Percentiles rank a stretch among this genome's conserved stretches.
These are phyloP conservation scores for Lentinus brumalis DNA, from an alignment of 768 basidiomycete species.

Conservation along the genomic window DNA sequence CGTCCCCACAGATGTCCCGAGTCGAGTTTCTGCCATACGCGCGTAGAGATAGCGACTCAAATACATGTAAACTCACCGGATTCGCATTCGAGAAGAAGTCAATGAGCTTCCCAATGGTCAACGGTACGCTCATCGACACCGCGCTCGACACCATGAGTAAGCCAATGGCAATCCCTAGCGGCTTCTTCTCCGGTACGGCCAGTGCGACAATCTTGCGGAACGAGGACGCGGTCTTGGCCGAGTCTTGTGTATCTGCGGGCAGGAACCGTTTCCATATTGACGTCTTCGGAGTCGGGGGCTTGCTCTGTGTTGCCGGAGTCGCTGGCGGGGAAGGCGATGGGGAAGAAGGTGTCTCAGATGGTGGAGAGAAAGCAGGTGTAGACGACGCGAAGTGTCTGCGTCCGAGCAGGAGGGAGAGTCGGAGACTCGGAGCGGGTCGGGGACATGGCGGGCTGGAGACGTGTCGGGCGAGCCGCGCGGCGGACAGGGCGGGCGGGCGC, in stretches of 20 bases:
- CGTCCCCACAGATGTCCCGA: neutral
- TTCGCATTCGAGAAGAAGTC: conserved; percentile 82
- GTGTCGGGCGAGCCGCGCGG: conserved; percentile 16
- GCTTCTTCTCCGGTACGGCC: conserved; percentile 80
- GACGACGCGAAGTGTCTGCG: conserved; percentile 3
- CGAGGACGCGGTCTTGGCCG: conserved; percentile 52
- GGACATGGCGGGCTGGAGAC: conserved; percentile 12
- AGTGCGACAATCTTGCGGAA: conserved; percentile 76
- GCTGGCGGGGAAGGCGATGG: neutral
- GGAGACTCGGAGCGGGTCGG: neutral
- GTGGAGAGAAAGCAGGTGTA: neutral
- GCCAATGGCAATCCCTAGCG: conserved; percentile 73
- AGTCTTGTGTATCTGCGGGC: conserved; percentile 16
- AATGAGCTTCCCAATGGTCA: conserved; percentile 92
- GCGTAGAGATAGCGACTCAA: too few species aligned
- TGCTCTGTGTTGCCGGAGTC: neutral
- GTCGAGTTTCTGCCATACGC: too few species aligned
- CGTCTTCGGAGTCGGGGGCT: neutral
- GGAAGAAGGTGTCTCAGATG: neutral
- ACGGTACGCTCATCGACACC: conserved; percentile 90
- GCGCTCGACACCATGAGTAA: conserved; percentile 84
- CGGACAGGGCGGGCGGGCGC: neutral
- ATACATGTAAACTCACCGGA: too few species aligned
- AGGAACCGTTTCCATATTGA: conserved; percentile 21
- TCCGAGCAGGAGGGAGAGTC: neutral